These are phyloP conservation scores for Neurospora tetrasperma DNA, from an alignment of 495 filamentous ascomycete genomes.

Conservation along the genomic window DNA sequence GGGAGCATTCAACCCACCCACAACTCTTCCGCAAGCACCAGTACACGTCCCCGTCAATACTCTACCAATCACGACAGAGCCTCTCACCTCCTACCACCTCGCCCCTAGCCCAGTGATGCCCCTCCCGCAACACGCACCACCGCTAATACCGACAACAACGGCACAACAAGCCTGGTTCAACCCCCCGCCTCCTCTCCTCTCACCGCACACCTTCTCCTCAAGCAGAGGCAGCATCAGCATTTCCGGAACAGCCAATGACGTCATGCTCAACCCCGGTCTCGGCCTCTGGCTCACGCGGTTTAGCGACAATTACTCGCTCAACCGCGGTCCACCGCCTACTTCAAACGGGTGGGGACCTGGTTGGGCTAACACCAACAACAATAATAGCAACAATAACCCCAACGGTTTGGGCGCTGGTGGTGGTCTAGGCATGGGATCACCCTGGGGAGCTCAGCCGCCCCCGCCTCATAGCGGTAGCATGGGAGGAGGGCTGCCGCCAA, in stretches of 20 bases:
- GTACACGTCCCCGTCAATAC: neutral
- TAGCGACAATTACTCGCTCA: conserved; percentile 1
- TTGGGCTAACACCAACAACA: neutral
- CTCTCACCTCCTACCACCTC: neutral
- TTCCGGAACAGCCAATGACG: neutral
- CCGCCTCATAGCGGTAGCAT: neutral
- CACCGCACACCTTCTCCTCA: conserved; percentile 26
- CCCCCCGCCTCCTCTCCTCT: conserved; percentile 43
- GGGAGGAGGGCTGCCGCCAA: neutral
- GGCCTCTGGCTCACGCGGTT: conserved; percentile 10
- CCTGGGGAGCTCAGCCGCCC: neutral
- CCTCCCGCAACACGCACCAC: conserved; percentile 12
- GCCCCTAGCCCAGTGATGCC: conserved; percentile 7
- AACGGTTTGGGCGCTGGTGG: neutral
- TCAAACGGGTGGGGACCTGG: neutral
- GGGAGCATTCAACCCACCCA: neutral
- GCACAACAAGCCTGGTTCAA: conserved; percentile 33
- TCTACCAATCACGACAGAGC: neutral
- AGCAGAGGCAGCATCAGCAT: neutral
- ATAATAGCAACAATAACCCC: neutral
- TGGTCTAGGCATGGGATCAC: neutral
- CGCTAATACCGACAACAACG: conserved; percentile 24
- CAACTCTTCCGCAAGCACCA: neutral
- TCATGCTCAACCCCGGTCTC: conserved; percentile 4
- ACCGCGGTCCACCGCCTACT: neutral